Evolutionary conservation across 495 filamentous ascomycete species (phyloP), one percentile per base, ranked within the genome.

Genomic region (Penicillium pulvis): DNA sequence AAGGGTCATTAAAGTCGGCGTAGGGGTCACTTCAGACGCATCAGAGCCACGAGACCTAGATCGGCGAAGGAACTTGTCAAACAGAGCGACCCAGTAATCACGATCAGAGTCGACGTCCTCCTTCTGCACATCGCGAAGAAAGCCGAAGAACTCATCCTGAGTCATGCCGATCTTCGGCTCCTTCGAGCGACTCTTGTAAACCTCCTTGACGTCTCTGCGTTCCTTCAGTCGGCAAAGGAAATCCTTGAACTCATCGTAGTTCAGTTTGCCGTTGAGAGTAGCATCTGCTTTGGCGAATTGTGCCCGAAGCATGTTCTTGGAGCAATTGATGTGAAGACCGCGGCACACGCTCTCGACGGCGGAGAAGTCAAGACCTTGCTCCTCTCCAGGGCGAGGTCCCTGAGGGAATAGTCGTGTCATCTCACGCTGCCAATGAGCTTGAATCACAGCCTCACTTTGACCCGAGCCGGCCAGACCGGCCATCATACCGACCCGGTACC

Each of bases 401-500:
- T 83, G 78, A 2, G 79, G 79, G 55, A 85, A 87, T 44, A 87
- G 79, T 58, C 84, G 84, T 6, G 82, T 77, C 89, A 96, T 94
- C 70, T 94, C 92, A n/a, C 81, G 84, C 57, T 84, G 82, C 94
- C 94, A 98, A 68, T 93, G 90, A 35, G 82, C 82, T 51, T 84
- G 85, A 39, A 97, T 80, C 48, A 88, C 88, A 55, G 87, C 87
- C 67, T 97, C 92, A 67, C 88, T 87, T 56, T 84, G 83, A 35
- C 77, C 72, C 42, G 89, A 88, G 7, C 85, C 86, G 71, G 90
- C 88, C 57, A 98, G 71, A 26, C 90, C 93, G 20, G 90, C 83
- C 85, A 97, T 96, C 56, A 96, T 84, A 50, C 92, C 90, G 54
- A 91, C 88, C 46, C 94, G 87, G 62, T 92, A 90, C 50, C 87